A percentile compares a stretch with the other conserved stretches of the same genome.
Evolutionary conservation across 2,329 filamentous ascomycete genomes (phyloP).

Genomic region (Pseudogymnoascus sp.): DNA sequence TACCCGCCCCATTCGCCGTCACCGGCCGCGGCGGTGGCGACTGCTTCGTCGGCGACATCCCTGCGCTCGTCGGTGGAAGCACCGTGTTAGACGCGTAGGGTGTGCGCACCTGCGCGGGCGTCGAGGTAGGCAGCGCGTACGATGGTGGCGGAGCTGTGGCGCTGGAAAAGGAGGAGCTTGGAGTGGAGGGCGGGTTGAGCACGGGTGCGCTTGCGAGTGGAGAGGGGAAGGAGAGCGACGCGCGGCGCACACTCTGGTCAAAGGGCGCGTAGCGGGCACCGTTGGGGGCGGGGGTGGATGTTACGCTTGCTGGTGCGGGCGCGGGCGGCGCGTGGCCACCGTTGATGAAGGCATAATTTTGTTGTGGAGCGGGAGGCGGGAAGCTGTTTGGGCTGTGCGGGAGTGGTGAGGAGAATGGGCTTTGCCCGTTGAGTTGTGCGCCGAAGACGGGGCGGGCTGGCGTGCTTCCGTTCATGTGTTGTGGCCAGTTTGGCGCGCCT

Average conservation of each 20-base stretch:
- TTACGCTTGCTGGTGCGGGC: constrained; percentile 9
- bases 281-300: neutral
- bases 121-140: constrained; percentile 12
- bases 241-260: constrained; percentile 18
- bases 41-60: constrained; percentile 41
- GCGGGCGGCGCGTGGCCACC: constrained; percentile 17
- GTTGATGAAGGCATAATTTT: constrained; percentile 22
- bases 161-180: constrained; percentile 12
- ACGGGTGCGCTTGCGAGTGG: constrained; percentile 24
- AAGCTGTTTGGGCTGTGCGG: constrained; percentile 28
- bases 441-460: constrained; percentile 10
- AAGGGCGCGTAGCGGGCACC: neutral
- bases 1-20: constrained; percentile 21
- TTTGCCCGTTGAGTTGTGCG: constrained; percentile 20
- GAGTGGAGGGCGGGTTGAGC: constrained; percentile 20
- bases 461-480: constrained; percentile 10
- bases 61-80: constrained; percentile 30
- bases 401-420: constrained; percentile 26
- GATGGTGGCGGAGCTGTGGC: constrained; percentile 13
- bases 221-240: constrained; percentile 24
- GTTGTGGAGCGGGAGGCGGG: constrained; percentile 25
- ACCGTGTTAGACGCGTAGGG: neutral
- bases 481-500: neutral
- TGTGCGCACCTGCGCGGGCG: constrained; percentile 15
- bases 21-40: constrained; percentile 25